phyloP scores from a whole-genome alignment of 1,284 basidiomycete species.

The Retiboletus flavoniger region DNA sequence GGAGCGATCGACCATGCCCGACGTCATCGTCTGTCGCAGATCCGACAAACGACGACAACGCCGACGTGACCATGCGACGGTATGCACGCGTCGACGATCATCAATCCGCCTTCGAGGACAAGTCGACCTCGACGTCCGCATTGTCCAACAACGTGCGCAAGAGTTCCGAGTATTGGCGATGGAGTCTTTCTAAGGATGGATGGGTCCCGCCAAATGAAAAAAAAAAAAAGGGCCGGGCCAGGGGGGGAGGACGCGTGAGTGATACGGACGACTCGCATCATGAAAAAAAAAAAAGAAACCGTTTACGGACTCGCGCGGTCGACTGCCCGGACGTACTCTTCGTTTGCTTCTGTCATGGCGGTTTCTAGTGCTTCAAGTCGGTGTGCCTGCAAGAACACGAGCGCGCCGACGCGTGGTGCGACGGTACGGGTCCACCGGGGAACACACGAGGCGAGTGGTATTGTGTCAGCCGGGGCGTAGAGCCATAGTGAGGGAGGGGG shows the following conservation, averaged over 20 bases:
- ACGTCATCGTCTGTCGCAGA: background rate
- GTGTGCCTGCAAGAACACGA: constrained; percentile 46
- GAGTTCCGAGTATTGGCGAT: constrained; percentile 59
- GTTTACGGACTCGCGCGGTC: constrained; percentile 65
- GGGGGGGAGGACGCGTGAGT: background rate
- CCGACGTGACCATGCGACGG: background rate
- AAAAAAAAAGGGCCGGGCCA: too few relatives aligned
- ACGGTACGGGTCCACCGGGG: background rate
- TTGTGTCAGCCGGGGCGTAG: background rate
- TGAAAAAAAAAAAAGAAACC: background rate
- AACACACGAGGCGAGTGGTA: background rate
- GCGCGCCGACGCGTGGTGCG: background rate
- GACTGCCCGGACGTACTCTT: constrained; percentile 68
- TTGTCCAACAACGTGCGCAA: constrained; percentile 60
- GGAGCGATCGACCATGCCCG: background rate
- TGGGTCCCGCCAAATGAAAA: background rate
- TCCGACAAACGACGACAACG: background rate
- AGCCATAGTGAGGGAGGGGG: background rate
- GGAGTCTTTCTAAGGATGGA: constrained; percentile 50
- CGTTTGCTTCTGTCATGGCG: constrained; percentile 69
- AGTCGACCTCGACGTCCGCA: constrained; percentile 40
- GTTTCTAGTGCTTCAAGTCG: constrained; percentile 61
- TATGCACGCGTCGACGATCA: background rate
- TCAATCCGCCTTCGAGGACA: constrained; percentile 8
- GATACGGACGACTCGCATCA: background rate